Percentiles rank a stretch among this genome's conserved stretches.
phyloP scores from a whole-genome alignment of 164 flowering plant species.

The Aristolochia californica region DNA sequence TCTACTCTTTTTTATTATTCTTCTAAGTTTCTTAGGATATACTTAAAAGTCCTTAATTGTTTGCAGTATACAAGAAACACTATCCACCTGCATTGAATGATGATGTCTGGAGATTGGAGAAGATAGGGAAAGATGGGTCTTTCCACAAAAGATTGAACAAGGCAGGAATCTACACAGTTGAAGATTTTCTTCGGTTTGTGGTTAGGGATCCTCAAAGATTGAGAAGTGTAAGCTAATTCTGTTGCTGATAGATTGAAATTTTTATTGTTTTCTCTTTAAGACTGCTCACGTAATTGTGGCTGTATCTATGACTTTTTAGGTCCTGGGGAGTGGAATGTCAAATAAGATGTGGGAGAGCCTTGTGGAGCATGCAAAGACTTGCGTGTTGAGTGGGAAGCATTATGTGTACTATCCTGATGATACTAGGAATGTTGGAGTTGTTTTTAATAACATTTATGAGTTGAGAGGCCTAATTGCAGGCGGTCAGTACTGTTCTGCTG shows the following conservation, averaged over 20 bases:
- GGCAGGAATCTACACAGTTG: constrained; percentile 64
- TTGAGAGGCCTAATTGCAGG: constrained; percentile 66
- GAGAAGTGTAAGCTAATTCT: constrained; percentile 49
- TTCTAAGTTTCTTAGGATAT: not conserved
- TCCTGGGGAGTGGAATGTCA: constrained; percentile 98
- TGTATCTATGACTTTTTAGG: constrained; percentile 28
- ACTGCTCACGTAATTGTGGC: not conserved
- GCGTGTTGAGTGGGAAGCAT: constrained; percentile 69
- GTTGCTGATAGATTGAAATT: not conserved
- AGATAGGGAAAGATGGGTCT: constrained; percentile 94
- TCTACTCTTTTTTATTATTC: not conserved
- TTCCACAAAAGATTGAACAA: constrained; percentile 79
- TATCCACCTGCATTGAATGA: constrained; percentile 82
- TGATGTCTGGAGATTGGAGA: constrained; percentile 95
- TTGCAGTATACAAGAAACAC: constrained; percentile 87
- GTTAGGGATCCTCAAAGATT: constrained; percentile 67
- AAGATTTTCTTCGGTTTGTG: constrained; percentile 71
- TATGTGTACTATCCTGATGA: constrained; percentile 56
- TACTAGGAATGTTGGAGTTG: constrained; percentile 63
- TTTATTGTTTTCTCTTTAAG: not conserved
- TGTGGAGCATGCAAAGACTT: constrained; percentile 93
- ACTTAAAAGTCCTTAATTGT: constrained; percentile 5
- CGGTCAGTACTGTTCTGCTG: constrained; percentile 55
- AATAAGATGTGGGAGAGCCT: constrained; percentile 99
- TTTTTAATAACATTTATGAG: constrained; percentile 82